Evolutionary conservation across 106 monocot genomes (phyloP).

Genomic region (Narthecium ossifragum): DNA sequence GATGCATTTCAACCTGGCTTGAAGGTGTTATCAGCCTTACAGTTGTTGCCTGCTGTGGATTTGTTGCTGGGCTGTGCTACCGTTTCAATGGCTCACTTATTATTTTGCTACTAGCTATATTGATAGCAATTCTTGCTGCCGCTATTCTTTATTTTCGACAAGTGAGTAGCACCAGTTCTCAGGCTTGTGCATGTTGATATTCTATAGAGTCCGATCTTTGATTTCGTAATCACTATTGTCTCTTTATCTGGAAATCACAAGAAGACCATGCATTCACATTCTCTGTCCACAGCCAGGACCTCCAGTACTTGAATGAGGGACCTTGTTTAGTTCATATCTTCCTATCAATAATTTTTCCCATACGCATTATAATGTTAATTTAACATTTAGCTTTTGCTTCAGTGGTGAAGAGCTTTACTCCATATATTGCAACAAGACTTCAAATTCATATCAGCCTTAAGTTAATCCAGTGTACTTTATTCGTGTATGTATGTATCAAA

Average conservation of each 20-base stretch:
- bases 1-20: constrained; percentile 36
- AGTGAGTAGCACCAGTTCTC: constrained; percentile 37
- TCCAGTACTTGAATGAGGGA: no score
- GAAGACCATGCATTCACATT: no score
- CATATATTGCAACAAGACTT: no score
- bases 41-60: constrained; percentile 63
- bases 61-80: constrained; percentile 70
- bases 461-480: background rate
- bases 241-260: background rate
- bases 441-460: background rate
- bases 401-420: no score
- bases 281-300: no score
- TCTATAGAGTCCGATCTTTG: background rate
- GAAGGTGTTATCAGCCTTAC: constrained; percentile 73
- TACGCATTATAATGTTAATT: no score
- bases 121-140: constrained; percentile 54
- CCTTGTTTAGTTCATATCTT: background rate
- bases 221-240: background rate
- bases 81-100: constrained; percentile 52
- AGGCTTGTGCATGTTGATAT: background rate
- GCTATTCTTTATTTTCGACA: constrained; percentile 80
- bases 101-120: constrained; percentile 23
- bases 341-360: background rate
- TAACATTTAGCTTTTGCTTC: no score
- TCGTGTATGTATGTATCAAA: background rate